Evolutionary conservation across 768 basidiomycete species (phyloP), one percentile per base, ranked within the genome.

Genomic region (Coprinopsis sp.): DNA sequence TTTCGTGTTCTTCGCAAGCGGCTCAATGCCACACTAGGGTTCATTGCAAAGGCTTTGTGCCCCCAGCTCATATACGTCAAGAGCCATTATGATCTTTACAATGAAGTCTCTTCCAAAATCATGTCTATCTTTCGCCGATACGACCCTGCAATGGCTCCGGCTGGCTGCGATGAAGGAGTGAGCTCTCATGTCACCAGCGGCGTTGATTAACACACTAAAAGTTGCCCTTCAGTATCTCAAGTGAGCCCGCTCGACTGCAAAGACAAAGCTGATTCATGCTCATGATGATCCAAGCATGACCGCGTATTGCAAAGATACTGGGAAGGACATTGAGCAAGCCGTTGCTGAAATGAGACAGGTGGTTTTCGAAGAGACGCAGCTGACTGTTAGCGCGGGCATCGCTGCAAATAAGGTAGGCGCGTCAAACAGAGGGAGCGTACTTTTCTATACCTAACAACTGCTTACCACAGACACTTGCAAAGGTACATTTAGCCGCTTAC

Each of bases 351-450:
- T 99, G 68, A 73, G 96, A 19, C 72, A 72, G 21, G 71, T 71
- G 33, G 89, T 97, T 2, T 73, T 82, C 45, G 70, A 71, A 14
- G 87, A 87, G 64, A 97, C 94, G 2, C 78, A 78, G 44, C 62
- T 98, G 40, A 98, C 96, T 2, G 91, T 89, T 43, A 93, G 90
- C 54, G 94, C 93, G 24, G 96, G 96, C 2, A 92, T 98, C 47
- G 93, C 95, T 0, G 89, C 95, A 1, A 98, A 94, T 66, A 88
- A 87, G 75, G 92, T 92, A 58, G 44, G 78, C 19, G 23, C 33
- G 49, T 19, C 33, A 2, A 49, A 30, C 11, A 44, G 33, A 31
- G 41, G 29, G 41, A 29, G 29, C 22, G 4, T 6, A 11, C 14
- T 13, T 14, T 13, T n/a, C 29, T 23, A 10, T 28, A n/a, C n/a